phyloP scores from a whole-genome alignment of 306 rosid species.

The Rosa rugosa region DNA sequence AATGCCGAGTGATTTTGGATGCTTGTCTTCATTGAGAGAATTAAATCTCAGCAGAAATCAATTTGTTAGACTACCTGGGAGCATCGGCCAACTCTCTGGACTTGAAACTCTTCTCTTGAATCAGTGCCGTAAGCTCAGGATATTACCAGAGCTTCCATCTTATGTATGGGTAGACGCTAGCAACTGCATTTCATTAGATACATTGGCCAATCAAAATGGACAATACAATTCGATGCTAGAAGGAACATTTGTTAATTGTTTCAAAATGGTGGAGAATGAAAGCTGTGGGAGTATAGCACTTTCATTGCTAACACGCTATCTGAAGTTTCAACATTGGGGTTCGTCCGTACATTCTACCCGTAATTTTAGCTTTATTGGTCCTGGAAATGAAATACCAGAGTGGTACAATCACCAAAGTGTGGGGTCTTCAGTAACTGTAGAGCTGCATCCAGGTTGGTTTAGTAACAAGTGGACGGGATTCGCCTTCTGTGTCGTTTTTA shows the following conservation, averaged over 20 bases:
- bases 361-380: background rate
- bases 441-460: background rate
- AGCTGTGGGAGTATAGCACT: background rate
- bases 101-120: background rate
- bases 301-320: background rate
- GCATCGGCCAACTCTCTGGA: background rate
- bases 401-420: background rate
- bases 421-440: background rate
- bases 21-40: background rate
- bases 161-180: background rate
- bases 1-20: background rate
- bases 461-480: background rate
- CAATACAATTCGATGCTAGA: too few relatives aligned
- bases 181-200: background rate
- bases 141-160: background rate
- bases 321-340: background rate
- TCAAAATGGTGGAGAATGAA: background rate
- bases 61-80: background rate
- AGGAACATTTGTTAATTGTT: background rate
- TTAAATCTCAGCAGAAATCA: background rate
- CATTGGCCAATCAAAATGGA: background rate
- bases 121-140: background rate
- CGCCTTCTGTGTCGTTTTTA: background rate
- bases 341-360: too few relatives aligned
- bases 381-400: background rate